These are phyloP conservation scores for Stellera chamaejasme DNA, from an alignment of 345 rosid species.

Conservation along the genomic window DNA sequence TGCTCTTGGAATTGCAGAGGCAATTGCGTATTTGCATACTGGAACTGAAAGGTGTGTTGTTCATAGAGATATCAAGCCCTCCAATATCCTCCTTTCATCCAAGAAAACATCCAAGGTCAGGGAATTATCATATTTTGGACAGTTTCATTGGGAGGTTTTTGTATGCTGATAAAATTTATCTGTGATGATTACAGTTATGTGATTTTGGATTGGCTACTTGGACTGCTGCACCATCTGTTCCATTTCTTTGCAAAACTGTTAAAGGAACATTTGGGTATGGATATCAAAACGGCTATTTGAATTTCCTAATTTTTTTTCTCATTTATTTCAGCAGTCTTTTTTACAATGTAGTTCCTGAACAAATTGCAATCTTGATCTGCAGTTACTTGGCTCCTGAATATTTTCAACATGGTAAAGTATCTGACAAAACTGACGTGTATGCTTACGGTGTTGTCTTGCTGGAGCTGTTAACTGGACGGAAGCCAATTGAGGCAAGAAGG, in stretches of 20 bases:
- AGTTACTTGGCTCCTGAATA: constrained; percentile 96
- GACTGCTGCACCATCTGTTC: constrained; percentile 88
- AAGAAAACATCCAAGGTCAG: constrained; percentile 71
- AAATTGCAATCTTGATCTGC: constrained; percentile 11
- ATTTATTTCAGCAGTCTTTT: background rate
- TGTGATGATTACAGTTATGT: constrained; percentile 50
- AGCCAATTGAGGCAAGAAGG: constrained; percentile 79
- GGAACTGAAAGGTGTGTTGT: constrained; percentile 89
- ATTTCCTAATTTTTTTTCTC: background rate
- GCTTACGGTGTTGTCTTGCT: constrained; percentile 90
- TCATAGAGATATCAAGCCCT: constrained; percentile 93
- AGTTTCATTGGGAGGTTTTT: background rate
- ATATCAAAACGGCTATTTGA: background rate
- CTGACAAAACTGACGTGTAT: constrained; percentile 88
- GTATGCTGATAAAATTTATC: background rate
- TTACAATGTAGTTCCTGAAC: constrained; percentile 1
- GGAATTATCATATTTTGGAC: background rate
- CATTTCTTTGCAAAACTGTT: constrained; percentile 91
- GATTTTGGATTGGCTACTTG: constrained; percentile 94
- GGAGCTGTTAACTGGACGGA: constrained; percentile 80
- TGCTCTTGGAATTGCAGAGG: constrained; percentile 75
- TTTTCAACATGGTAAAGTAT: constrained; percentile 95
- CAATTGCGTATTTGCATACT: constrained; percentile 67
- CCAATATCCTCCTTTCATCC: constrained; percentile 89
- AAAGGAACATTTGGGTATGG: constrained; percentile 96